Evolutionary conservation across 2,329 filamentous ascomycete genomes (phyloP).

Genomic region (Ascochyta lentis): DNA sequence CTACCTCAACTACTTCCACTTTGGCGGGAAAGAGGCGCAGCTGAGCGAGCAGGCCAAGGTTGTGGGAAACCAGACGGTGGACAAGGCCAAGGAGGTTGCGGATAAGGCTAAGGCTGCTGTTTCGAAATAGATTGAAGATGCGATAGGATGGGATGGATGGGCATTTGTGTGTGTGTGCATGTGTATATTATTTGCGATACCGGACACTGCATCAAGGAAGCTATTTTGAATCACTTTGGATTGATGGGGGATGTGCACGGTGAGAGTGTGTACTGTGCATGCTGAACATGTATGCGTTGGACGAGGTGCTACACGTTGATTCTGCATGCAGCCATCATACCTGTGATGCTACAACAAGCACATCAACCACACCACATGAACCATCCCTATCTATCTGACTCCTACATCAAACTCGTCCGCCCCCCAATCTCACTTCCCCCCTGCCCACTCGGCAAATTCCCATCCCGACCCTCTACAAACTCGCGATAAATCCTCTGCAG

Average conservation of each 20-base stretch:
- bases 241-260: too few relatives aligned
- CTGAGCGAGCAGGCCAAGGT: conserved; percentile 39
- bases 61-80: conserved; percentile 9
- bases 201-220: not conserved
- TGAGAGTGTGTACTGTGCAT: too few relatives aligned
- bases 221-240: not conserved
- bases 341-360: too few relatives aligned
- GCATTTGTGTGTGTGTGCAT: not conserved
- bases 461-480: conserved; percentile 90
- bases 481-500: conserved; percentile 85
- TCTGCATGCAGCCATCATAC: too few relatives aligned
- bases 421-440: conserved; percentile 91
- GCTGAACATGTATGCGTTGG: too few relatives aligned
- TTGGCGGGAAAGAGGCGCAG: conserved; percentile 54
- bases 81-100: conserved; percentile 11
- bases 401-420: conserved; percentile 87
- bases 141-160: too few relatives aligned
- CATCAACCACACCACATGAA: too few relatives aligned
- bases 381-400: too few relatives aligned
- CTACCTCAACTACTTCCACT: conserved; percentile 66
- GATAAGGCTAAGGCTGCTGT: not conserved
- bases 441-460: conserved; percentile 94
- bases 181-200: not conserved
- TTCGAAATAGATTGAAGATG: not conserved
- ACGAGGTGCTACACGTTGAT: too few relatives aligned